Percentiles rank a stretch among this genome's conserved stretches.
phyloP scores from a whole-genome alignment of 306 rosid genomes.

The Cercis canadensis region DNA sequence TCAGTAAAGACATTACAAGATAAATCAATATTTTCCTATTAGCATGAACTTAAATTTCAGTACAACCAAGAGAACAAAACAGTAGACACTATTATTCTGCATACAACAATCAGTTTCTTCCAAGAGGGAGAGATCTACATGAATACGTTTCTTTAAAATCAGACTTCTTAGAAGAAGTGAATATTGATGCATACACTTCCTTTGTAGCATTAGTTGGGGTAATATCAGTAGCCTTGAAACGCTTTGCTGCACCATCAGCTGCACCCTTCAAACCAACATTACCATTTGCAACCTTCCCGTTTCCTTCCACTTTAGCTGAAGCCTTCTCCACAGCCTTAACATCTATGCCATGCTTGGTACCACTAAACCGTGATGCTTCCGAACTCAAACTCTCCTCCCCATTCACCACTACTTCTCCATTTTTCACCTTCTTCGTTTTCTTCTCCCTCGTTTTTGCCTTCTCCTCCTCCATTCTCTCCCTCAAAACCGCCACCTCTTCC shows the following conservation, averaged over 20 bases:
- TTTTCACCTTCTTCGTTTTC: slow-evolving; percentile 65
- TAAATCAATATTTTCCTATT: slow-evolving; percentile 17
- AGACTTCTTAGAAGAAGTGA: slow-evolving; percentile 80
- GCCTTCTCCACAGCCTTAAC: slow-evolving; percentile 60
- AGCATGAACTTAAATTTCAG: slow-evolving; percentile 18
- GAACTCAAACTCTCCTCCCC: slow-evolving; percentile 45
- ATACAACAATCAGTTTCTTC: slow-evolving; percentile 68
- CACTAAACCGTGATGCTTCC: slow-evolving; percentile 62
- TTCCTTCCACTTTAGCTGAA: slow-evolving; percentile 54
- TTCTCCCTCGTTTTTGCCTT: slow-evolving; percentile 63
- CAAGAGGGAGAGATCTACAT: slow-evolving; percentile 94
- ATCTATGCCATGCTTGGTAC: slow-evolving; percentile 76
- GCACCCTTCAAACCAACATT: slow-evolving; percentile 47
- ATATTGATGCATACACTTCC: slow-evolving; percentile 85
- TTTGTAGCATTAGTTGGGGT: slow-evolving; percentile 81
- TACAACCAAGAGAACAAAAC: slow-evolving; percentile 19
- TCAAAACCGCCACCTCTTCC: slow-evolving; percentile 76
- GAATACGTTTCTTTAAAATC: slow-evolving; percentile 74
- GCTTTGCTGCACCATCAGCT: slow-evolving; percentile 52
- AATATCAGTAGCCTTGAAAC: slow-evolving; percentile 74
- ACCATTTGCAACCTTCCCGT: slow-evolving; percentile 56
- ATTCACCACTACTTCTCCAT: slow-evolving; percentile 41
- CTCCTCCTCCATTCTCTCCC: slow-evolving; percentile 87
- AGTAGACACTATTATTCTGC: slow-evolving; percentile 7
- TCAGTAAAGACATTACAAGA: slow-evolving; percentile 8